A percentile compares a stretch with the other conserved stretches of the same genome.
These are phyloP conservation scores for Annulohypoxylon nitens DNA, from an alignment of 495 filamentous ascomycete species.

Conservation along the genomic window DNA sequence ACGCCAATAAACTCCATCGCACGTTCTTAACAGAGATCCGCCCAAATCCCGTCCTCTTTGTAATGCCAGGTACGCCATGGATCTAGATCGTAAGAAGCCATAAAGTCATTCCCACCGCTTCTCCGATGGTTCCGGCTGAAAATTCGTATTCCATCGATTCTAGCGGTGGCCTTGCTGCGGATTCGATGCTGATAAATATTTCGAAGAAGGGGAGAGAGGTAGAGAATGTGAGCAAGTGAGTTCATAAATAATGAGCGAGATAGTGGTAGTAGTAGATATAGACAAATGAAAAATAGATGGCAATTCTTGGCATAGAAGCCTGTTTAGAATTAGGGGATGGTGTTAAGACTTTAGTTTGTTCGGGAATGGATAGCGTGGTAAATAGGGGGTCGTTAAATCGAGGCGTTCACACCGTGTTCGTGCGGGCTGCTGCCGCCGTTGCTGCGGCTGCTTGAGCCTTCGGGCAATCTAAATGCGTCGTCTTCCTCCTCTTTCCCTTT, in stretches of 20 bases:
- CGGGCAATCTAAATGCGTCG: slow-evolving; percentile 45
- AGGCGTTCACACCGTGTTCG: slow-evolving; percentile 32
- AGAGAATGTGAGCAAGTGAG: slow-evolving; percentile 32
- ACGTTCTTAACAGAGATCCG: slow-evolving; percentile 40
- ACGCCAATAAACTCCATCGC: slow-evolving; percentile 54
- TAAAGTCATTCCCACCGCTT: slow-evolving; percentile 42
- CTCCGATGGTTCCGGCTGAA: slow-evolving; percentile 6
- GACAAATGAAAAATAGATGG: slow-evolving; percentile 49
- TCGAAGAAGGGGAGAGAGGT: slow-evolving; percentile 41
- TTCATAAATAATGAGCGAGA: slow-evolving; percentile 15
- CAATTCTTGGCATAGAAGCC: slow-evolving; percentile 35
- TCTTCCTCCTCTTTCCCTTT: slow-evolving; percentile 80
- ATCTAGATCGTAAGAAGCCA: slow-evolving; percentile 48
- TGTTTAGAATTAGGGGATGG: slow-evolving; percentile 26
- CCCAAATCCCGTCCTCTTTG: slow-evolving; percentile 37
- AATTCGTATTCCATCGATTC: slow-evolving; percentile 20
- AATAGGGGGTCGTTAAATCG: slow-evolving; percentile 16
- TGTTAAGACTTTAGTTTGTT: slow-evolving; percentile 43
- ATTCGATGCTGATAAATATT: slow-evolving; percentile 40
- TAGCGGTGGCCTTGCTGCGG: slow-evolving; percentile 24
- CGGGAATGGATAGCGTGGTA: slow-evolving; percentile 30
- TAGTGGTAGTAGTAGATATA: slow-evolving; percentile 38
- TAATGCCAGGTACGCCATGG: slow-evolving; percentile 46
- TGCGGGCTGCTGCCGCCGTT: slow-evolving; percentile 37
- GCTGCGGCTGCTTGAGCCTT: slow-evolving; percentile 44